phyloP scores from a whole-genome alignment of 2,329 filamentous ascomycete species.

The Penicillium hesseltinei region DNA sequence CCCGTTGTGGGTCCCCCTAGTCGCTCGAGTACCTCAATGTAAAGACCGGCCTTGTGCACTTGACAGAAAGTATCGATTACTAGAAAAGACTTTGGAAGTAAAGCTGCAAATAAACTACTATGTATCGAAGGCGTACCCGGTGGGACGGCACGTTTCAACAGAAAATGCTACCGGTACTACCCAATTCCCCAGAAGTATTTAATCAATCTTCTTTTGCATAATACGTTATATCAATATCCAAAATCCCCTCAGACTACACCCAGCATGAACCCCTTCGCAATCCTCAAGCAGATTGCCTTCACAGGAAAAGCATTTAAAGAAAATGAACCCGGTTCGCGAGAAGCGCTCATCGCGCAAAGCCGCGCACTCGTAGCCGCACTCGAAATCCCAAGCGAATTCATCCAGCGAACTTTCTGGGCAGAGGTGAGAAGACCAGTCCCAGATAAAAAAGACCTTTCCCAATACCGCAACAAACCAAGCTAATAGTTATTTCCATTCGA shows the following conservation, averaged over 20 bases:
- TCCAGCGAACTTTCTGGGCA: conserved; percentile 40
- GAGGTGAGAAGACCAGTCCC: conserved; percentile 29
- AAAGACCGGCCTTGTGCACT: background rate
- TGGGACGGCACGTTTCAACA: background rate
- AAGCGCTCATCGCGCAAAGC: conserved; percentile 39
- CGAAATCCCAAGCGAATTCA: conserved; percentile 39
- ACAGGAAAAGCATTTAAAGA: background rate
- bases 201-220: background rate
- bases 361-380: conserved; percentile 36
- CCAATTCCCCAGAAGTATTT: background rate
- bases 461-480: background rate
- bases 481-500: no score
- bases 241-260: no score
- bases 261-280: background rate
- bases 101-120: background rate
- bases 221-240: background rate
- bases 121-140: background rate
- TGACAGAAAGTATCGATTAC: background rate
- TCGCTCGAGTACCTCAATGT: background rate
- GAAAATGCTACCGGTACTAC: background rate
- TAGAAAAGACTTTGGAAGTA: background rate
- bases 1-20: background rate
- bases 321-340: conserved; percentile 36
- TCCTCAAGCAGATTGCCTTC: background rate
- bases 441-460: no score